These are phyloP conservation scores for Lanmaoa rubissima DNA, from an alignment of 768 basidiomycete species.

Conservation along the genomic window DNA sequence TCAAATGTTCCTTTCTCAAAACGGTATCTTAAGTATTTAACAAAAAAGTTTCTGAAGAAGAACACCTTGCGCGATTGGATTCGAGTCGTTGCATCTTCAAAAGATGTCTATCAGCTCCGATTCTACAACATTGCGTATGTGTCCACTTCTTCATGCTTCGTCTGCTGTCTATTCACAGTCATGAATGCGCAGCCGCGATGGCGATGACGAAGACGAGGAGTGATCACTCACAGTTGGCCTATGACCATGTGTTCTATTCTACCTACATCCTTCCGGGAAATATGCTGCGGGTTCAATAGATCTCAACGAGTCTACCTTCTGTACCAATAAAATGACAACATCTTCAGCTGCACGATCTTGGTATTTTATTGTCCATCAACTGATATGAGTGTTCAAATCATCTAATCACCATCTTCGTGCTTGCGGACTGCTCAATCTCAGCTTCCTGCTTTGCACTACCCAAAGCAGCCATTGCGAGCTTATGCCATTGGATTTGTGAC, in stretches of 20 bases:
- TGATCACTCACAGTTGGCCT: slow-evolving; percentile 12
- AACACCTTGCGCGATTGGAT: slow-evolving; percentile 95
- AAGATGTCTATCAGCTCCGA: slow-evolving; percentile 91
- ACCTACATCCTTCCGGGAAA: not conserved
- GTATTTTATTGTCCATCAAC: not conserved
- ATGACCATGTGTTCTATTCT: slow-evolving; percentile 1
- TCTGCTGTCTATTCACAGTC: not conserved
- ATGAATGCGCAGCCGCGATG: slow-evolving; percentile 37
- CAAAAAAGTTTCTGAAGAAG: slow-evolving; percentile 99
- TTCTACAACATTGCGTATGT: slow-evolving; percentile 93
- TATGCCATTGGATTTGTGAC: slow-evolving; percentile 69
- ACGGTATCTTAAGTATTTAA: slow-evolving; percentile 97
- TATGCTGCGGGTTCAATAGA: slow-evolving; percentile 4
- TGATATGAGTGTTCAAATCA: slow-evolving; percentile 4
- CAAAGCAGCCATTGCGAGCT: slow-evolving; percentile 61
- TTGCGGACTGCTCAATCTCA: slow-evolving; percentile 18
- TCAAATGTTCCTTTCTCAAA: slow-evolving; percentile 93
- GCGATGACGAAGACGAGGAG: slow-evolving; percentile 58
- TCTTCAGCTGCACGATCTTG: not conserved
- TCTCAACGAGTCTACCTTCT: not conserved
- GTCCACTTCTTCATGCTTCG: not conserved
- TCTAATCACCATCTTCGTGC: slow-evolving; percentile 17
- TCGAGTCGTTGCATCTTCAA: slow-evolving; percentile 91
- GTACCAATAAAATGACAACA: not conserved
- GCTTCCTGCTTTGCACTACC: slow-evolving; percentile 46